These are phyloP conservation scores for Dioszegia crocea DNA, from an alignment of 768 basidiomycete genomes.

Conservation along the genomic window DNA sequence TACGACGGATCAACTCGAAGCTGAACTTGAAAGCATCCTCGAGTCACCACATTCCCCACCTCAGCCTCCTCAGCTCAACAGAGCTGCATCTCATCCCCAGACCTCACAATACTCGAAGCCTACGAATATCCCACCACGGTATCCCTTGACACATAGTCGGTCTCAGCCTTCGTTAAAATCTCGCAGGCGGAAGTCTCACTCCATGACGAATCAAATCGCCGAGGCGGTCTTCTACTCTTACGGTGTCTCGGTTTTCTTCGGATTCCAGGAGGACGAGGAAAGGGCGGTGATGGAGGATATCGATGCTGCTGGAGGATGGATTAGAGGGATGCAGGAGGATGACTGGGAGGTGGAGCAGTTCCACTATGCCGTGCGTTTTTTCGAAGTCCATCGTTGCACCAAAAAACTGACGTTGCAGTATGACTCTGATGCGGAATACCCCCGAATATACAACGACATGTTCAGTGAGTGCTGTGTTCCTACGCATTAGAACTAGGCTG, in stretches of 20 bases:
- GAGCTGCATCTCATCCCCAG: neutral
- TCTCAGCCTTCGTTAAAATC: neutral
- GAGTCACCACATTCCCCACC: neutral
- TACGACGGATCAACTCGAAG: conserved; percentile 2
- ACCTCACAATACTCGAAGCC: neutral
- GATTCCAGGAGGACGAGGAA: conserved; percentile 74
- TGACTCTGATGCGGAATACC: conserved; percentile 75
- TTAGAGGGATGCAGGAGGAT: conserved; percentile 59
- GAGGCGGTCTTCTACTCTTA: conserved; percentile 56
- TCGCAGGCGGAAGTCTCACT: conserved; percentile 22
- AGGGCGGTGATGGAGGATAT: conserved; percentile 78
- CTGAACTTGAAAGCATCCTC: conserved; percentile 1
- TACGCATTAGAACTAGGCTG: neutral
- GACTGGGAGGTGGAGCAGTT: conserved; percentile 92
- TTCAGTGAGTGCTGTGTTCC: conserved; percentile 64
- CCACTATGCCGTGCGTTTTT: conserved; percentile 68
- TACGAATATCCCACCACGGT: neutral
- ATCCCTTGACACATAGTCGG: conserved; percentile 4
- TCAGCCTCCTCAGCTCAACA: neutral
- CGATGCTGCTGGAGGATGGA: conserved; percentile 65
- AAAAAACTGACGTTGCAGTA: conserved; percentile 55
- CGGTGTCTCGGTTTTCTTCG: conserved; percentile 90
- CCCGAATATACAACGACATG: conserved; percentile 92
- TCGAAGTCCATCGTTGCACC: neutral
- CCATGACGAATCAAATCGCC: conserved; percentile 37